Evolutionary conservation across 176 grass and related monocot species (phyloP).

Genomic region (Triticum aestivum): IWGSC_CS_RefSeq_v2.1 NC_057798.1:141925231-141925730

Average conservation of each 20-base stretch:
- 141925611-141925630: neutral
- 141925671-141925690: neutral
- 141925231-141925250: neutral
- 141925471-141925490: neutral
- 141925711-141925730: neutral
- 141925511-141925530: neutral
- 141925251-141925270: neutral
- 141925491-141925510: neutral
- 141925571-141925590: neutral
- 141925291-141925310: neutral
- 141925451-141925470: neutral
- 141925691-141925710: neutral
- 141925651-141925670: neutral
- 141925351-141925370: slow-evolving; percentile 51
- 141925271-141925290: slow-evolving; percentile 19
- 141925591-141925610: neutral
- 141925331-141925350: slow-evolving; percentile 32
- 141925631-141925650: neutral
- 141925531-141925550: neutral
- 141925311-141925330: neutral
- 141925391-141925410: slow-evolving; percentile 41
- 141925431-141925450: neutral
- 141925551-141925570: neutral
- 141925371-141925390: slow-evolving; percentile 51
- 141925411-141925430: neutral